Conservation (phyloP, 2,329 filamentous ascomycete genomes). For the Gnomoniopsis sp. region DNA sequence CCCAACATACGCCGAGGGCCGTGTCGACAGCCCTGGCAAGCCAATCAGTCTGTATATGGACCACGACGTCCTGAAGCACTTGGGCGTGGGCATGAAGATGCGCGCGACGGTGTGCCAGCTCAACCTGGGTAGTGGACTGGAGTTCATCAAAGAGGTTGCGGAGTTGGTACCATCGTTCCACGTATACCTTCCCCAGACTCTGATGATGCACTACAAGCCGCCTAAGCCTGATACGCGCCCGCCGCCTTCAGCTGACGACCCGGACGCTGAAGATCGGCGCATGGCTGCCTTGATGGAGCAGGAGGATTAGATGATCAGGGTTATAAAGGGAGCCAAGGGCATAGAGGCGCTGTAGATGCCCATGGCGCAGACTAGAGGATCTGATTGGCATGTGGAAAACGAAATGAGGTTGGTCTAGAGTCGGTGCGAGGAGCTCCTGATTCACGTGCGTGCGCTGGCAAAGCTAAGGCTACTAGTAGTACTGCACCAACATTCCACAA, state of each 20-base stretch:
- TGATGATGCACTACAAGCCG: slow-evolving; percentile 65
- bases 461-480: too few species aligned
- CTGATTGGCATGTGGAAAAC: neutral
- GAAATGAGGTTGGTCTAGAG: too few species aligned
- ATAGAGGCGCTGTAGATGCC: slow-evolving; percentile 3
- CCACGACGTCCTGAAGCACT: slow-evolving; percentile 39
- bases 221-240: slow-evolving; percentile 45
- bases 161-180: slow-evolving; percentile 61
- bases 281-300: slow-evolving; percentile 5
- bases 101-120: slow-evolving; percentile 49
- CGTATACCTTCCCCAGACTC: slow-evolving; percentile 62
- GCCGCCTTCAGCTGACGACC: slow-evolving; percentile 41
- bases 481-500: too few species aligned
- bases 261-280: slow-evolving; percentile 27
- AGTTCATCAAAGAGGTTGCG: slow-evolving; percentile 59
- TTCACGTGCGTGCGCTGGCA: too few species aligned
- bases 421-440: too few species aligned
- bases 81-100: slow-evolving; percentile 61
- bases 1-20: slow-evolving; percentile 28
- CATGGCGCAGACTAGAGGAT: slow-evolving; percentile 15
- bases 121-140: slow-evolving; percentile 47
- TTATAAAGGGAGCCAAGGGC: slow-evolving; percentile 1
- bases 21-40: slow-evolving; percentile 19
- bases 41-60: slow-evolving; percentile 63
- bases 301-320: slow-evolving; percentile 19